Evolutionary conservation across 2,329 filamentous ascomycete genomes (phyloP), one percentile per base, ranked within the genome.

Genomic region (Aaosphaeria pasadenensis): DNA sequence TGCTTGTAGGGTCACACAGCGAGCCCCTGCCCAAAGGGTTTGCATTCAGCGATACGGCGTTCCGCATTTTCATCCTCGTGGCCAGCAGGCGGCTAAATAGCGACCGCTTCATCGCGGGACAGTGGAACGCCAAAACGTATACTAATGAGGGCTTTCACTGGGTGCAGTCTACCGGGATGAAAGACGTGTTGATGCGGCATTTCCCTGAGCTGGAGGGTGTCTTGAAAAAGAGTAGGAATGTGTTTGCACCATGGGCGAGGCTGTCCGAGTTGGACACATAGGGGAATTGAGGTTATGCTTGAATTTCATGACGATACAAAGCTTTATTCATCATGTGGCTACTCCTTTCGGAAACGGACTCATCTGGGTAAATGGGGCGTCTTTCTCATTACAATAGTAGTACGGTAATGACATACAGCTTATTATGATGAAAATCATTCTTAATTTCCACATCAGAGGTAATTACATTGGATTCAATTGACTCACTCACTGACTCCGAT

Each of bases 41-140:
- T 44, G 75, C 74, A 0, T 77, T 77, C 55, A 73, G 69, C 50
- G 75, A 77, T 45, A 77, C 74, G 2, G 74, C 74, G 2, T 77
- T 77, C 52, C 57, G 74, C 0, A 61, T 77, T 1, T 76, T 76
- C 48, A 74, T 77, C 35, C 51, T 76, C 1, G 76, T 76, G 73
- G 74, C 74, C 1, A 70, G 64, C 38, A 51, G 74, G 9, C 53
- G 58, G 30, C 49, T 75, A 13, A 76, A 75, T 64, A 74, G 71
- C 13, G 74, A 76, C 60, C 60, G 74, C 1, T 76, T 76, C 47
- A 74, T 77, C 30, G 74, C 73, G 0, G 66, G 65, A 0, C 57
- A 69, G 24, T 75, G 71, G 69, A 70, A 73, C 39, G 60, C 60
- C 24, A 62, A 68, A 38, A 71, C 64, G 9, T 76, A 77, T 51